Percentiles rank a stretch among this genome's conserved stretches.
Evolutionary conservation across 2,329 filamentous ascomycete genomes (phyloP).

Genomic region (Diaporthe capsici): DNA sequence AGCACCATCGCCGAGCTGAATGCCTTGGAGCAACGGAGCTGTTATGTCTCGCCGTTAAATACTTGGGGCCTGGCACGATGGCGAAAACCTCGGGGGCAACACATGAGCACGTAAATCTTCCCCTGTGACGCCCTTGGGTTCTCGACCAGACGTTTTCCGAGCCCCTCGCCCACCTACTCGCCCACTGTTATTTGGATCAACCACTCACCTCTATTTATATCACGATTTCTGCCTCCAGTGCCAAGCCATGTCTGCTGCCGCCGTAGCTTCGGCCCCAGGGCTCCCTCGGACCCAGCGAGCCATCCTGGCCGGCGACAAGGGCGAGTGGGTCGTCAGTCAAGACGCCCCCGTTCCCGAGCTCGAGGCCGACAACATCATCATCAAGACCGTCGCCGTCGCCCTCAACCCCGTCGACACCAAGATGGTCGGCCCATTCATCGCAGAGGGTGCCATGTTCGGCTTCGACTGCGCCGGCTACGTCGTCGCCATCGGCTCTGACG

Average conservation of each 20-base stretch:
- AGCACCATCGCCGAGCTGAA: background rate
- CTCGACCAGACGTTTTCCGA: background rate
- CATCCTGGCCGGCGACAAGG: conserved; percentile 14
- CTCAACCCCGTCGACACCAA: conserved; percentile 52
- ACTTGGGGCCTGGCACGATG: background rate
- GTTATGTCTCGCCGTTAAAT: background rate
- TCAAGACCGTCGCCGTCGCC: conserved; percentile 45
- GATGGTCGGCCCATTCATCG: conserved; percentile 46
- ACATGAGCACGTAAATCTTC: background rate
- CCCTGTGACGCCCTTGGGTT: background rate
- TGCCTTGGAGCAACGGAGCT: background rate
- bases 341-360: conserved; percentile 5
- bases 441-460: conserved; percentile 46
- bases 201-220: background rate
- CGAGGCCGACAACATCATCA: conserved; percentile 16
- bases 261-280: conserved; percentile 12
- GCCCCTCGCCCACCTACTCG: background rate
- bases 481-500: conserved; percentile 43
- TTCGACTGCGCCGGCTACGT: conserved; percentile 49
- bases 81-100: background rate
- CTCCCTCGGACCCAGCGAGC: conserved; percentile 24
- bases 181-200: background rate
- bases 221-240: too few species aligned
- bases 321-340: conserved; percentile 4
- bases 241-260: conserved; percentile 1